Evolutionary conservation across 306 rosid species (phyloP), one percentile per base, ranked within the genome.

Genomic region (Luffa aegyptiaca): DNA sequence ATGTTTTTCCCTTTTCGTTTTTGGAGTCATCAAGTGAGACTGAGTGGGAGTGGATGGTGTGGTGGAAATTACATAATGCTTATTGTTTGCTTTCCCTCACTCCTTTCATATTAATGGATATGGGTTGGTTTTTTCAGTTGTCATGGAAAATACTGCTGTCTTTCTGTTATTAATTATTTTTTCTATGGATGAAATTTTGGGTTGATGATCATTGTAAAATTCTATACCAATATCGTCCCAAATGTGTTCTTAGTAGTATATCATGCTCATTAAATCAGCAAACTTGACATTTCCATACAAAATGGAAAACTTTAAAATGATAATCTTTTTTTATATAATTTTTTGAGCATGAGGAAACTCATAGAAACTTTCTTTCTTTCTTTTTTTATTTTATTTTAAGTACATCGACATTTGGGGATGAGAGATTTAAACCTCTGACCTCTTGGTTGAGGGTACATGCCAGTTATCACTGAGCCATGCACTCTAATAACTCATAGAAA

Each of bases 21-120:
- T 72, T 72, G 77, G 59, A 72, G 57, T 44, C 36, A 44, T 70
- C 37, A 70, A 70, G 76, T 70, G 76, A 45, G 72, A 64, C 76
- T 44, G 55, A 11, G 55, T 70, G 76, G 75, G 51, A 68, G 51
- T 68, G 75, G 35, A 68, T 18, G 75, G 75, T 68, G 51, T 41
- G 75, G 56, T 65, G 72, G 72, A 65, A 65, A 35, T 36, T 17
- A 31, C 74, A 9, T 66, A 17, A 26, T 45, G 73, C 41, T 3
- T 66, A 18, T 20, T n/a, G 18, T 69, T 69, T 71, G 39, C 76
- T 45, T 44, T 71, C 56, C 55, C 41, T 13, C 58, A 10, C 74
- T 18, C 51, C 31, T 71, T 71, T 72, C 13, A 21, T 46, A 46
- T 45, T 72, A 72, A 72, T 72, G 77, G 75, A 45, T 35, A 46